These are phyloP conservation scores for Dendrocalamus latiflorus DNA, from an alignment of 202 grass and related monocot genomes.

Conservation along the genomic window DNA sequence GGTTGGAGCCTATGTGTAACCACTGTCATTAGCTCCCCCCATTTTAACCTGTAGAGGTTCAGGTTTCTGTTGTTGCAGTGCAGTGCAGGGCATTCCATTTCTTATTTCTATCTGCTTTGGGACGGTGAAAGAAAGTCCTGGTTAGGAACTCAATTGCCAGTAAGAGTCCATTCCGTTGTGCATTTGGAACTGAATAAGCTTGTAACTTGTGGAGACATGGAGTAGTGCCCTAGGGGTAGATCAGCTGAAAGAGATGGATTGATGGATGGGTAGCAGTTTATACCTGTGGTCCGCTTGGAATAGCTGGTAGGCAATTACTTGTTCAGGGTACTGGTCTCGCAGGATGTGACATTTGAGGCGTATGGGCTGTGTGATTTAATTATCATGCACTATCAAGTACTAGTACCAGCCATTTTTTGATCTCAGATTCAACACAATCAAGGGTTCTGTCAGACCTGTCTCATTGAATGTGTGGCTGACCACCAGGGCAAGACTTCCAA, in stretches of 20 bases:
- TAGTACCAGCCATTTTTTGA: conserved; percentile 30
- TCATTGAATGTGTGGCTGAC: conserved; percentile 48
- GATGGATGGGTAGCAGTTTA: conserved; percentile 30
- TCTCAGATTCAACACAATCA: conserved; percentile 65
- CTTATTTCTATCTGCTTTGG: conserved; percentile 25
- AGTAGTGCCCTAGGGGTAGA: conserved; percentile 18
- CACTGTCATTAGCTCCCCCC: conserved; percentile 42
- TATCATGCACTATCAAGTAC: conserved; percentile 28
- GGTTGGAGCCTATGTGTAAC: conserved; percentile 57
- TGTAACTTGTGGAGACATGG: neutral
- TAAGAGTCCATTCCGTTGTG: neutral
- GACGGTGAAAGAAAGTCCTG: conserved; percentile 12
- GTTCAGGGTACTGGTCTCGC: conserved; percentile 30
- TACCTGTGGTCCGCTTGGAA: conserved; percentile 37
- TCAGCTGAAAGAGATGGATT: conserved; percentile 19
- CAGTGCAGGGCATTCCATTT: conserved; percentile 8
- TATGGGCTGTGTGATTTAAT: conserved; percentile 43
- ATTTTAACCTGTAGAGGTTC: neutral
- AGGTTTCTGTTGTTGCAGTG: neutral
- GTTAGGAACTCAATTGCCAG: neutral
- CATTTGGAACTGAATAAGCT: conserved; percentile 16
- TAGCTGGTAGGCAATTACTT: conserved; percentile 47
- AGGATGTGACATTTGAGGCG: conserved; percentile 38
- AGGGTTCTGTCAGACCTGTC: conserved; percentile 42
- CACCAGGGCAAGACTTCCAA: conserved; percentile 40